Conservation (phyloP, 768 basidiomycete genomes). For the Dendrothele bispora region DNA sequence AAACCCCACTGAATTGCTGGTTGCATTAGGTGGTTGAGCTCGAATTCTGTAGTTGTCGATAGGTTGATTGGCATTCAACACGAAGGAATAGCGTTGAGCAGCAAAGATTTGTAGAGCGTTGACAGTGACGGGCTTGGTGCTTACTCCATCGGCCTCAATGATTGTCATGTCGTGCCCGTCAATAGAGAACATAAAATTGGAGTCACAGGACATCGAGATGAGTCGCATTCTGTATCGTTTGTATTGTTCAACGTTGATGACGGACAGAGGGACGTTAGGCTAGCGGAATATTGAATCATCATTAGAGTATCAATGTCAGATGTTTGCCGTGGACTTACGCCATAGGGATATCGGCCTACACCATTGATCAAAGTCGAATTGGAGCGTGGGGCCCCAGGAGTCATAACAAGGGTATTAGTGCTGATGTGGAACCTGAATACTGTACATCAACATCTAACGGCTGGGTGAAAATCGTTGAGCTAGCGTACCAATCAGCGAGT, state of each 20-base stretch:
- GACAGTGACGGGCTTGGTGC: slow-evolving; percentile 33
- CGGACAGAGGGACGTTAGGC: slow-evolving; percentile 20
- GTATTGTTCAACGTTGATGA: slow-evolving; percentile 27
- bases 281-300: not conserved
- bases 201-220: slow-evolving; percentile 24
- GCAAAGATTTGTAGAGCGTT: slow-evolving; percentile 32
- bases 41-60: slow-evolving; percentile 37
- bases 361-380: slow-evolving; percentile 30
- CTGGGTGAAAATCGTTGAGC: not conserved
- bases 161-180: slow-evolving; percentile 42
- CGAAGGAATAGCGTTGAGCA: slow-evolving; percentile 38
- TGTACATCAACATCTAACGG: too few species aligned
- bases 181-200: slow-evolving; percentile 36
- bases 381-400: slow-evolving; percentile 6
- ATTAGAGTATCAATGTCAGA: not conserved
- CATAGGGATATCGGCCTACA: slow-evolving; percentile 20
- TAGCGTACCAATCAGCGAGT: slow-evolving; percentile 30
- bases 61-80: slow-evolving; percentile 32
- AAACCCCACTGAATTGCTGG: slow-evolving; percentile 17
- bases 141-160: slow-evolving; percentile 42
- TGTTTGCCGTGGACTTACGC: slow-evolving; percentile 17
- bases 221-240: slow-evolving; percentile 32
- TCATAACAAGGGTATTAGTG: slow-evolving; percentile 3
- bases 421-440: slow-evolving; percentile 14
- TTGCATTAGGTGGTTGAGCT: slow-evolving; percentile 12